Conservation (phyloP, 345 rosid genomes). For the Aurinia saxatilis region DNA sequence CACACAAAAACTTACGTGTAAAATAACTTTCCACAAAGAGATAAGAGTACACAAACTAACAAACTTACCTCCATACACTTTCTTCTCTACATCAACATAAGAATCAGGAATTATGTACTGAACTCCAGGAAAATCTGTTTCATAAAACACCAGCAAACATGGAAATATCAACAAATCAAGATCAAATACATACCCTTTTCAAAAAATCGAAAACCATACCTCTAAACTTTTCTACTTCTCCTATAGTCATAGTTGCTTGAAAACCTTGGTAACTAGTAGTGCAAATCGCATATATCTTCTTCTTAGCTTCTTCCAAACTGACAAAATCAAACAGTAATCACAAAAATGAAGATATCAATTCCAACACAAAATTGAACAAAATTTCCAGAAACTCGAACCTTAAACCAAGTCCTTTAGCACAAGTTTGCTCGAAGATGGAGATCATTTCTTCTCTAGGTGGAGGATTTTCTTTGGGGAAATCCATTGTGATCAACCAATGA, state of each 20-base stretch:
- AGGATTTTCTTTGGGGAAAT: constrained; percentile 52
- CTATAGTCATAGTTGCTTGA: constrained; percentile 81
- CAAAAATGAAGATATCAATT: background rate
- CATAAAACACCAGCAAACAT: background rate
- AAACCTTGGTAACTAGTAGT: constrained; percentile 87
- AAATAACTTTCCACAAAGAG: background rate
- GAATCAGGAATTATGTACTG: constrained; percentile 86
- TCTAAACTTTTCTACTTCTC: constrained; percentile 63
- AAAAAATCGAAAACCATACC: constrained; percentile 27
- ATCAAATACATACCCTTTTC: background rate
- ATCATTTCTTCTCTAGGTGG: constrained; percentile 70
- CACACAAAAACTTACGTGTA: background rate
- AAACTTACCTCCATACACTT: constrained; percentile 80
- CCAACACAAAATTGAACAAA: background rate
- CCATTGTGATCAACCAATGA: constrained; percentile 83
- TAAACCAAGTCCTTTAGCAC: constrained; percentile 74
- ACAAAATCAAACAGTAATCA: background rate
- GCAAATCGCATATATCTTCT: constrained; percentile 80
- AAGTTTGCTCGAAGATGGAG: constrained; percentile 57
- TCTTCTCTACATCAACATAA: constrained; percentile 70
- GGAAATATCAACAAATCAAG: constrained; percentile 12
- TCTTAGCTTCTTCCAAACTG: constrained; percentile 86
- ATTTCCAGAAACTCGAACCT: constrained; percentile 32
- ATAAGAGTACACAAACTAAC: background rate
- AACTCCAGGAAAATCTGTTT: constrained; percentile 70